Conservation (phyloP, 805 yeast genomes). For the Naumovozyma baii region DNA sequence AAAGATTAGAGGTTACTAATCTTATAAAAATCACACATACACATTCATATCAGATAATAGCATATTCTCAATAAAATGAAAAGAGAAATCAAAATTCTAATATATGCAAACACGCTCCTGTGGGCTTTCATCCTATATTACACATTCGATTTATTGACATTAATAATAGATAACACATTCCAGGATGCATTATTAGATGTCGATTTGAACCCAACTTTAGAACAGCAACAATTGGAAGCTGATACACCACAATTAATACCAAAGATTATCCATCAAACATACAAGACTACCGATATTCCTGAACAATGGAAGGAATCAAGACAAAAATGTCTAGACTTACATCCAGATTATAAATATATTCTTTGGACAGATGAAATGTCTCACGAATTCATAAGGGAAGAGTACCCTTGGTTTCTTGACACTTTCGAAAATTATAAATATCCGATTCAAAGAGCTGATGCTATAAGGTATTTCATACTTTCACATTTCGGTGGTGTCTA, state of each 20-base stretch:
- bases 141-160: slow-evolving; percentile 61
- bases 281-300: slow-evolving; percentile 70
- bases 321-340: slow-evolving; percentile 61
- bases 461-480: slow-evolving; percentile 76
- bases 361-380: slow-evolving; percentile 87
- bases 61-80: too few relatives aligned
- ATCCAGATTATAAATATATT: slow-evolving; percentile 81
- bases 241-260: slow-evolving; percentile 52
- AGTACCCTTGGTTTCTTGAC: slow-evolving; percentile 77
- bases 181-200: slow-evolving; percentile 51
- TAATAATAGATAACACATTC: slow-evolving; percentile 63
- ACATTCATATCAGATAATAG: too few relatives aligned
- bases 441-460: slow-evolving; percentile 86
- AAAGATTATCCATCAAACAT: slow-evolving; percentile 87
- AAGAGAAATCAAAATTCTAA: slow-evolving; percentile 52
- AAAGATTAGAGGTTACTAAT: too few relatives aligned
- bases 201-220: slow-evolving; percentile 48
- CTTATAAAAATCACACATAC: too few relatives aligned
- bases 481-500: slow-evolving; percentile 83
- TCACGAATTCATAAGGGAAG: slow-evolving; percentile 62
- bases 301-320: slow-evolving; percentile 75
- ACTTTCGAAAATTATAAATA: slow-evolving; percentile 71
- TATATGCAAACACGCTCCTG: slow-evolving; percentile 50
- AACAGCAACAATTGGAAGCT: slow-evolving; percentile 5
- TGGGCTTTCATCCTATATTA: slow-evolving; percentile 48